phyloP scores from a whole-genome alignment of 163 green algal genomes.

The Dunaliella salina region DNA sequence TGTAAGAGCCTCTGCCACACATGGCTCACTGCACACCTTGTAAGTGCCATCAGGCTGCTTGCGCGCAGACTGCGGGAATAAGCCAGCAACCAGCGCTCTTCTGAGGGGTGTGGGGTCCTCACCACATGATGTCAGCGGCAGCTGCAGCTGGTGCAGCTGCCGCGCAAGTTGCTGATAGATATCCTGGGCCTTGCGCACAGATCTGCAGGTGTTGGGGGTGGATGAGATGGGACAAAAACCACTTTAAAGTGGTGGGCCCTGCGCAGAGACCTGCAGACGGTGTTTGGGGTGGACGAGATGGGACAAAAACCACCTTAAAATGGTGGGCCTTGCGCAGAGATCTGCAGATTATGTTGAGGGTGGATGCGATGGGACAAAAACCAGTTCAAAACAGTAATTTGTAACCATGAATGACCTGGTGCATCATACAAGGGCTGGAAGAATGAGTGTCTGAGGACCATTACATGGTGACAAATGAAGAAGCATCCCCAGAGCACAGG shows the following conservation, averaged over 20 bases:
- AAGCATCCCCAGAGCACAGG: too few species aligned
- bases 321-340: slow-evolving; percentile 63
- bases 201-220: slow-evolving; percentile 28
- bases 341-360: slow-evolving; percentile 26
- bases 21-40: slow-evolving; percentile 28
- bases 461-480: too few species aligned
- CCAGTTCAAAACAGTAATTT: neutral
- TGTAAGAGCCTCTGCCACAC: too few species aligned
- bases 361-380: too few species aligned
- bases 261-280: slow-evolving; percentile 56
- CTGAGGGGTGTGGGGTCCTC: slow-evolving; percentile 30
- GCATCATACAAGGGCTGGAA: too few species aligned
- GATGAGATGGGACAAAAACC: too few species aligned
- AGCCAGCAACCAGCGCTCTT: slow-evolving; percentile 59
- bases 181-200: slow-evolving; percentile 69
- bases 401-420: too few species aligned
- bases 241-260: slow-evolving; percentile 44
- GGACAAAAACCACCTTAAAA: too few species aligned
- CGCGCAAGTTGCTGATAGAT: slow-evolving; percentile 70
- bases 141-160: slow-evolving; percentile 42
- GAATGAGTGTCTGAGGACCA: too few species aligned
- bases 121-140: slow-evolving; percentile 31
- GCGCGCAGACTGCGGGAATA: slow-evolving; percentile 79
- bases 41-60: slow-evolving; percentile 69
- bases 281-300: too few species aligned